Evolutionary conservation across 2,329 filamentous ascomycete genomes (phyloP).

Genomic region (Dryadomyces quercivorus): DNA sequence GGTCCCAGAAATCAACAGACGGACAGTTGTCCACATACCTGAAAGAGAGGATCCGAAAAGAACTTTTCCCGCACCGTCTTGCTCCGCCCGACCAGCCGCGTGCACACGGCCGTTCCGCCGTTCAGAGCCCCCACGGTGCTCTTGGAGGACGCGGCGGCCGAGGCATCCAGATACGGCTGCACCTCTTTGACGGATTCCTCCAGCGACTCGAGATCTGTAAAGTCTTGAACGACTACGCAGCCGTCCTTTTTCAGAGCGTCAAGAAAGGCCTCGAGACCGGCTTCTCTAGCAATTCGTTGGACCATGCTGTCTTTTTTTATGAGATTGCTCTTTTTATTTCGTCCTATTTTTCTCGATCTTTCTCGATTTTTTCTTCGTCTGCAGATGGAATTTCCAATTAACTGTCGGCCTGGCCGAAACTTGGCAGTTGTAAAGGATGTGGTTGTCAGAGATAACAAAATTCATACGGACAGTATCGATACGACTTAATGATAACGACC

Average conservation of each 20-base stretch:
- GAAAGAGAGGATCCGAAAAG: slow-evolving; percentile 2
- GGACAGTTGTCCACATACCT: too few species aligned
- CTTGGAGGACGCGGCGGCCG: neutral
- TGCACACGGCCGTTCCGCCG: slow-evolving; percentile 3
- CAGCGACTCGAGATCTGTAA: slow-evolving; percentile 1
- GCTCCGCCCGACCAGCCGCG: slow-evolving; percentile 3
- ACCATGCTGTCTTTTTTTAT: neutral
- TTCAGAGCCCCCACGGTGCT: slow-evolving; percentile 5
- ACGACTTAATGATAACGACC: too few species aligned
- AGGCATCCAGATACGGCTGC: slow-evolving; percentile 2
- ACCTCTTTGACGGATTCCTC: neutral
- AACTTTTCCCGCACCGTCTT: slow-evolving; percentile 4
- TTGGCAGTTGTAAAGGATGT: too few species aligned
- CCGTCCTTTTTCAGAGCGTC: slow-evolving; percentile 1
- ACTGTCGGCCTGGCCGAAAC: too few species aligned
- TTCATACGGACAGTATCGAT: too few species aligned
- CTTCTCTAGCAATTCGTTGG: neutral
- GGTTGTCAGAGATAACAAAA: too few species aligned
- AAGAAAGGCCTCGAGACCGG: slow-evolving; percentile 3
- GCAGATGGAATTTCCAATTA: too few species aligned
- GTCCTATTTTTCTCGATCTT: too few species aligned
- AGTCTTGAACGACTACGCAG: slow-evolving; percentile 1
- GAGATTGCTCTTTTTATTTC: neutral
- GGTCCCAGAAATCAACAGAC: too few species aligned
- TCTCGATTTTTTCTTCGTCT: too few species aligned